Percentiles rank a stretch among this genome's conserved stretches.
Conservation (phyloP, 768 basidiomycete genomes). For the Mycena vulgaris region DNA sequence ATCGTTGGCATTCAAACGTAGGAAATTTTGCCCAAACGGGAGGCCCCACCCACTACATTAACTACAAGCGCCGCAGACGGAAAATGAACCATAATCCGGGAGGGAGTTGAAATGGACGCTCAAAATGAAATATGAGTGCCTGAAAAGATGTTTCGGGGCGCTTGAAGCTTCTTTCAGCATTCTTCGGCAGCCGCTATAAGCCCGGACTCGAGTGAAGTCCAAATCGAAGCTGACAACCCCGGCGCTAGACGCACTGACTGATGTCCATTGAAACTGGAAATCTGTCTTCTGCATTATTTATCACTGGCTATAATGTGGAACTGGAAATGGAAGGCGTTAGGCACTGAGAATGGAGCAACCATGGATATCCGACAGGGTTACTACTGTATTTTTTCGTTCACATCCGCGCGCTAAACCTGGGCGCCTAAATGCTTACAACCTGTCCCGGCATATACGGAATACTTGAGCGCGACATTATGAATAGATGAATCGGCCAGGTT, state of each 20-base stretch:
- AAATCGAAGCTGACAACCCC: conserved; percentile 7
- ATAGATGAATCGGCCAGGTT: conserved; percentile 7
- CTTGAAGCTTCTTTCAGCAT: conserved; percentile 7
- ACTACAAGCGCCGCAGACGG: conserved; percentile 6
- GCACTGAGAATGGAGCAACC: conserved; percentile 1
- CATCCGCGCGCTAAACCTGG: conserved; percentile 3
- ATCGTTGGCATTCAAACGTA: conserved; percentile 5
- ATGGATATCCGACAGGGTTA: conserved; percentile 4
- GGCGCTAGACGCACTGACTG: conserved; percentile 6
- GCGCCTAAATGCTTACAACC: conserved; percentile 4
- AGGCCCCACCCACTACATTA: conserved; percentile 3
- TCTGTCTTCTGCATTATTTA: conserved; percentile 6
- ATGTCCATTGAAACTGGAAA: conserved; percentile 1
- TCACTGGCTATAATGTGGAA: background rate
- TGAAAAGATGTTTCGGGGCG: conserved; percentile 9
- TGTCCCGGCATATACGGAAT: background rate
- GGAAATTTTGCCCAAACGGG: conserved; percentile 4
- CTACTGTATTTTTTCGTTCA: conserved; percentile 6
- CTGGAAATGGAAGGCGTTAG: conserved; percentile 5
- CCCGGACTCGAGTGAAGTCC: conserved; percentile 4
- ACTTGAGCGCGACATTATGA: conserved; percentile 3
- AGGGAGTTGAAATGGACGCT: conserved; percentile 1
- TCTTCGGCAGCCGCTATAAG: conserved; percentile 1
- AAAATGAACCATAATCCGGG: conserved; percentile 1
- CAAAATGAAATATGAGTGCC: conserved; percentile 3